Evolutionary conservation across 345 rosid genomes (phyloP), one percentile per base, ranked within the genome.

Genomic region (Sisymbrium altissimum): DNA sequence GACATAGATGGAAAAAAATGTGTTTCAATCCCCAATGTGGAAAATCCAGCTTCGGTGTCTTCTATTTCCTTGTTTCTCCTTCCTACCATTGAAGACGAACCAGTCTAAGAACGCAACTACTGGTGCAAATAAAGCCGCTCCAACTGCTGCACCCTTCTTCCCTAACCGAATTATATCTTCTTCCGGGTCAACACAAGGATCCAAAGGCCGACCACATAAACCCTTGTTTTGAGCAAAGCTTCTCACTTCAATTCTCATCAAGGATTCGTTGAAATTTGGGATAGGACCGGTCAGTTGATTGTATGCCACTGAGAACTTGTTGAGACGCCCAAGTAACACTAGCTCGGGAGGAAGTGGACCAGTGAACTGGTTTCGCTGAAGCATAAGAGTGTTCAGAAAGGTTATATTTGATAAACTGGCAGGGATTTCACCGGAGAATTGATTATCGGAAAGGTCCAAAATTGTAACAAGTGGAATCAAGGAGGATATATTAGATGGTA

Each of bases 391-490:
- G 84, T 90, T 84, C 73, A 87, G 48, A 80, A 43, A 90, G 75
- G 36, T 68, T 54, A 84, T 68, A 38, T 82, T 82, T 7, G 87
- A 50, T 27, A 93, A 53, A 36, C 0, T 1, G 1, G 0, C 5
- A 0, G 98, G 96, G 33, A 90, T 87, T 9, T 4, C 32, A 15
- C 93, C 93, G 0, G 95, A 84, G 68, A 93, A 87, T 7, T 52
- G 64, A 76, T 93, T 88, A 14, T 77, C 72, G 0, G 98, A 90
- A 43, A 93, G 93, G 74, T 90, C 91, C 0, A 93, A 84, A 35
- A 0, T 0, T 0, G 90, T 80, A 19, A 46, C 66, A 45, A 0
- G 59, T 0, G 0, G 5, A 73, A 86, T 8, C 0, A 90, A 33
- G 0, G 0, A 0, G 8, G 81, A 27, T 0, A 88, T 75, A 70